Base-by-base conservation (phyloP, 164 flowering plant species). In the Malania oleifera region DNA sequence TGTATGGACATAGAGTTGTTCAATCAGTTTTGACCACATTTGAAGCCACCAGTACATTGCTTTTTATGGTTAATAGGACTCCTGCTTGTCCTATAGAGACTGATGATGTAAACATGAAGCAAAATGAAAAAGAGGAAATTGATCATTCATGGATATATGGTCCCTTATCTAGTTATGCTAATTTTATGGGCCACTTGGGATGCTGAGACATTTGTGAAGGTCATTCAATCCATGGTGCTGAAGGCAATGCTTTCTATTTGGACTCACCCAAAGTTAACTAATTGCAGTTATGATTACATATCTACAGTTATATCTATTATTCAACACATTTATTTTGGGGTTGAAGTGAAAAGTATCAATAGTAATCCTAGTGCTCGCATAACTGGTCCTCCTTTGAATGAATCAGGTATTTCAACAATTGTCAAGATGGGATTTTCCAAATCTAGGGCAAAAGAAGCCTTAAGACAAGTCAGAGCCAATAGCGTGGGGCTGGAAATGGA, bases 401-500 rank as follows among this genome's bases (percentile, higher is more conserved):
- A 95, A 74, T 62, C 91, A 27, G 27, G 90, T 45, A 89, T 95
- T 59, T 73, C 97, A 35, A 84, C 83, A 25, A 95, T 95, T 70
- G 99, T 84, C 1, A 97, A 95, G 73, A 95, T 95, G 99, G 99
- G 99, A 0, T 95, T 95, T 74, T 72, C 99, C 25, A 80, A 97
- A 75, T 43, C 83, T 20, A 74, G 97, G 68, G 99, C 97, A 5
- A 97, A 91, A 67, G 99, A 95, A 78, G 99, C 99, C 53, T 56
- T 95, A 63, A 78, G 97, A 71, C 96, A 89, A 67, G 96, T 95
- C 59, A 93, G 91, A 17, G 80, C 90, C 59, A 87, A 91, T 56
- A 88, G 93, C 59, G 99, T 95, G 57, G 99, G 91, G 75, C 75
- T 95, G 80, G 99, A 97, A 58, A 95, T 91, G 99, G 99, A 95